A percentile compares a stretch with the other conserved stretches of the same genome.
phyloP scores from a whole-genome alignment of 129 eudicot species.

The Arctium minus region DNA sequence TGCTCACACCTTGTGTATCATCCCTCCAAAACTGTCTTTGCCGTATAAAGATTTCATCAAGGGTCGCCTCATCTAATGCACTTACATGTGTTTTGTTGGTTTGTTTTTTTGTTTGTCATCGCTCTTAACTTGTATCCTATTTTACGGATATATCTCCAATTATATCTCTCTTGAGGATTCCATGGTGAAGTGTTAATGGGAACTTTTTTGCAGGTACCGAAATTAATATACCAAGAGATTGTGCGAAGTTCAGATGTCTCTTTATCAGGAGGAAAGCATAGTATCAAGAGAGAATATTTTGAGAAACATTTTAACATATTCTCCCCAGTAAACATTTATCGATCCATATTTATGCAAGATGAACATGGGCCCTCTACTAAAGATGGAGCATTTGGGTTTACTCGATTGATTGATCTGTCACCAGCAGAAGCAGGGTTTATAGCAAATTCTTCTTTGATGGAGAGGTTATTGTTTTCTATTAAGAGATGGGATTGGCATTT shows the following conservation, averaged over 20 bases:
- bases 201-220: conserved; percentile 60
- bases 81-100: background rate
- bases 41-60: too few relatives aligned
- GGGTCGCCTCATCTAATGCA: too few relatives aligned
- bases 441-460: conserved; percentile 75
- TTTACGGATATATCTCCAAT: background rate
- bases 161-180: background rate
- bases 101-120: background rate
- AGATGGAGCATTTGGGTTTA: conserved; percentile 69
- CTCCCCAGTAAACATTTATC: conserved; percentile 61
- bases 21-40: too few relatives aligned
- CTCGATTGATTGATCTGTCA: conserved; percentile 75
- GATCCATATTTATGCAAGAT: conserved; percentile 44
- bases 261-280: conserved; percentile 34
- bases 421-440: conserved; percentile 70
- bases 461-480: conserved; percentile 65
- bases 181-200: background rate
- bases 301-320: conserved; percentile 73
- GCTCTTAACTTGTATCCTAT: background rate
- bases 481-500: conserved; percentile 41
- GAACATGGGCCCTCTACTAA: conserved; percentile 20
- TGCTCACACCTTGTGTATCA: too few relatives aligned
- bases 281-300: conserved; percentile 39
- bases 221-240: conserved; percentile 69
- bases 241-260: conserved; percentile 32